These are phyloP conservation scores for Rhizopogon roseolus DNA, from an alignment of 768 basidiomycete genomes.

Conservation along the genomic window DNA sequence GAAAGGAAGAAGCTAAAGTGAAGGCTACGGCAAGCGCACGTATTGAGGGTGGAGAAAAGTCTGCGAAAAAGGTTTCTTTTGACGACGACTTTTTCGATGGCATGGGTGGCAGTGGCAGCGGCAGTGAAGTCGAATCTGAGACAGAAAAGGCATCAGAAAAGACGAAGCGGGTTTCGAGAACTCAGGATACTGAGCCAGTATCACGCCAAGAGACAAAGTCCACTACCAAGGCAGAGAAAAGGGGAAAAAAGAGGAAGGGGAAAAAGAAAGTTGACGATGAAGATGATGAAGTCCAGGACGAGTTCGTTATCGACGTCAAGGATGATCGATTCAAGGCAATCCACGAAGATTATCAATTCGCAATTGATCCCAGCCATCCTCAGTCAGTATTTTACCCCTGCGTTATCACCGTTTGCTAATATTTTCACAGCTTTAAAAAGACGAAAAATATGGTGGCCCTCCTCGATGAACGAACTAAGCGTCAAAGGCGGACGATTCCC, in stretches of 20 bases:
- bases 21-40: conserved; percentile 17
- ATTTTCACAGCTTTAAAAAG: conserved; percentile 71
- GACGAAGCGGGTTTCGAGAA: conserved; percentile 17
- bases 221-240: conserved; percentile 83
- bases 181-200: conserved; percentile 10
- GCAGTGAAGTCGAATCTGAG: conserved; percentile 24
- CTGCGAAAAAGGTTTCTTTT: conserved; percentile 7
- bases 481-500: conserved; percentile 36
- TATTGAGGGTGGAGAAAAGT: conserved; percentile 18
- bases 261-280: conserved; percentile 42
- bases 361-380: conserved; percentile 94
- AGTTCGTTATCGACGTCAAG: conserved; percentile 78
- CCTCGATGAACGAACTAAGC: conserved; percentile 75
- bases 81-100: conserved; percentile 77
- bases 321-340: conserved; percentile 87
- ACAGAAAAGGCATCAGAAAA: conserved; percentile 17
- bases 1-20: conserved; percentile 62
- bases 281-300: conserved; percentile 66
- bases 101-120: conserved; percentile 33
- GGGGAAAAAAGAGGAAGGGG: conserved; percentile 32
- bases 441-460: conserved; percentile 87
- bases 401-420: background rate
- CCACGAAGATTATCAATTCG: conserved; percentile 87
- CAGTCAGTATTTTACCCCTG: conserved; percentile 53
- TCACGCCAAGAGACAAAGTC: conserved; percentile 68